Base-by-base conservation (phyloP, 2,329 filamentous ascomycete species). In the Neopestalotiopsis rosae region DNA sequence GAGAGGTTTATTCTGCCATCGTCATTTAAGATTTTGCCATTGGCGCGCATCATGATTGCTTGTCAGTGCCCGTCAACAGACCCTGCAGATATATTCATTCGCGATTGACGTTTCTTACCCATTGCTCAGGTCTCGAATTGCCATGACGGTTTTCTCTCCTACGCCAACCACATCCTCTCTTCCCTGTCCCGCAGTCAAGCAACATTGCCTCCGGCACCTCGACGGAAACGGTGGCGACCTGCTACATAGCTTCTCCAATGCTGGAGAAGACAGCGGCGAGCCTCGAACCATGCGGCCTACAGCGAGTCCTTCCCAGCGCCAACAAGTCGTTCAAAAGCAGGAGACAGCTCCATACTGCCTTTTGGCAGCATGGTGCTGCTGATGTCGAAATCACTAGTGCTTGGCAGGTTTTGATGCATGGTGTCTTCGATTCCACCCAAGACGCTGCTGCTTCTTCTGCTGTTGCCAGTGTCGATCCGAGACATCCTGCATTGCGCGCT, bases 181-280 rank as follows among this genome's bases (percentile, higher is more conserved):
- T 38, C 32, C 4, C 59, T 24, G 17, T 20, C 34, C 24, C 32
- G 20, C 13, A 30, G 20, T 10, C 32, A 28, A 20, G 30, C n/a
- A 34, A 62, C 7, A 38, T 20, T 62, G 59, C 34, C 14, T 38
- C 20, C 34, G 30, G 13, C 20, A 20, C 40, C 28, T 24, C 17
- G 17, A 52, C 62, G 62, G 40, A 7, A 20, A 65, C 13, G 62
- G 40, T 45, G 40, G 38, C 62, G 40, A 28, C 62, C 42, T 45
- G 38, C 67, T 30, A 34, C 40, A 69, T 65, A 65, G 61, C 65
- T 62, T 71, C 71, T 72, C 82, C 80, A 78, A 88, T 89, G 86
- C 85, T 89, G 74, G 87, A 89, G 82, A 85, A 86, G 83, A 87
- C 87, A 68, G 85, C 86, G 56, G 83, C 84, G 70, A 83, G 81